Percentiles rank a stretch among this genome's conserved stretches.
These are phyloP conservation scores for Daucus carota DNA, from an alignment of 129 eudicot species.

Conservation along the genomic window DNA sequence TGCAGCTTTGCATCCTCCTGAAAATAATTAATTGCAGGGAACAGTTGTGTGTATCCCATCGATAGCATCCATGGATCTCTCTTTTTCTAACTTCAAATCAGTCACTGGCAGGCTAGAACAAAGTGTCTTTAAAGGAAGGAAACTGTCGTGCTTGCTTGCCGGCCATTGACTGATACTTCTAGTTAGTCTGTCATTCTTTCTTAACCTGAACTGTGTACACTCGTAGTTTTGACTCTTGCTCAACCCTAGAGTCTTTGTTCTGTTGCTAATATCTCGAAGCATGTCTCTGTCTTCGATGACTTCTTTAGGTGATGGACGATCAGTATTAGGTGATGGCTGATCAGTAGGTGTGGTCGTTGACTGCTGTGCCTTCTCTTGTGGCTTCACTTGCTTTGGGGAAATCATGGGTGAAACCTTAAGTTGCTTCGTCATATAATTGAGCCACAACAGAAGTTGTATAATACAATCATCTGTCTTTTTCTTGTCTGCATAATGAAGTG, in stretches of 20 bases:
- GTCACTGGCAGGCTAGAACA: background rate
- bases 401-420: conserved; percentile 19
- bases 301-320: background rate
- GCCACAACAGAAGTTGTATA: conserved; percentile 61
- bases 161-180: conserved; percentile 2
- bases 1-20: background rate
- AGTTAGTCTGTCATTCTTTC: conserved; percentile 2
- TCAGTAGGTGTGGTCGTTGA: background rate
- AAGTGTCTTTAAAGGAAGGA: background rate
- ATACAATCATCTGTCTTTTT: conserved; percentile 55
- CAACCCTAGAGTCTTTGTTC: conserved; percentile 1
- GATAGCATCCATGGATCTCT: conserved; percentile 7
- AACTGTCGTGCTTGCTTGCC: background rate
- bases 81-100: background rate
- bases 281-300: background rate
- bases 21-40: background rate
- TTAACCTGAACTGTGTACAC: background rate
- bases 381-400: background rate
- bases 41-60: background rate
- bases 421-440: conserved; percentile 43
- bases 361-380: background rate
- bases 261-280: conserved; percentile 6
- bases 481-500: conserved; percentile 81
- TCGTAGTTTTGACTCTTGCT: conserved; percentile 2
- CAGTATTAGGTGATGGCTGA: background rate